Percentiles rank a stretch among this genome's conserved stretches.
Conservation (phyloP, 2,329 filamentous ascomycete species). For the Sporothrix schenckii region DNA sequence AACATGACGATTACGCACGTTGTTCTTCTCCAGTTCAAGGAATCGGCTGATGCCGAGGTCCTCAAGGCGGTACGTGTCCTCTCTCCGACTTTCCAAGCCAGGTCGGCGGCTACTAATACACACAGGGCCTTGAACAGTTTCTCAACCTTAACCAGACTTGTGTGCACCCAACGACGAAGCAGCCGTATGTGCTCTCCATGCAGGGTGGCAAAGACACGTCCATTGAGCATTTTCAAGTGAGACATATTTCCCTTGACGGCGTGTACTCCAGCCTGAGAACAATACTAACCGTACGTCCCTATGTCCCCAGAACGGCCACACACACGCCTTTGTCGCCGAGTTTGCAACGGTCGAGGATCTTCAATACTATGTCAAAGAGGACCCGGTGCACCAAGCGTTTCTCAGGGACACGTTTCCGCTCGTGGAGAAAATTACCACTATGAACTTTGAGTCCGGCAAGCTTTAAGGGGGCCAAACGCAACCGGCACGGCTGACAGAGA, state of each 20-base stretch:
- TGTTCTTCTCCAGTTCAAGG: slow-evolving; percentile 34
- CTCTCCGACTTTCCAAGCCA: no score
- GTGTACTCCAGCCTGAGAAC: no score
- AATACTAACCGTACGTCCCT: no score
- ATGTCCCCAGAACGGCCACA: slow-evolving; percentile 51
- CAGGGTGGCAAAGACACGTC: slow-evolving; percentile 66
- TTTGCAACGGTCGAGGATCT: slow-evolving; percentile 66
- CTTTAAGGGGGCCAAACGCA: slow-evolving; percentile 34
- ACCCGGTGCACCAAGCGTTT: slow-evolving; percentile 66
- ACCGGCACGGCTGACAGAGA: no score
- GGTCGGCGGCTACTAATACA: not conserved
- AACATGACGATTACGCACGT: slow-evolving; percentile 32
- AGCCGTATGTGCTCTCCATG: slow-evolving; percentile 62
- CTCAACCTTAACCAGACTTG: slow-evolving; percentile 62
- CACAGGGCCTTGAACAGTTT: slow-evolving; percentile 42
- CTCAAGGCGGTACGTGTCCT: slow-evolving; percentile 4
- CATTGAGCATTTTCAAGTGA: slow-evolving; percentile 50
- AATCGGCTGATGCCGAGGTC: not conserved
- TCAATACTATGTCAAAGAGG: slow-evolving; percentile 67
- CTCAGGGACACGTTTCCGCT: slow-evolving; percentile 53
- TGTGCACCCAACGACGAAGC: slow-evolving; percentile 60
- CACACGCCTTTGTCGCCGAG: slow-evolving; percentile 70
- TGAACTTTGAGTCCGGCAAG: slow-evolving; percentile 62
- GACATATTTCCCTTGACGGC: no score
- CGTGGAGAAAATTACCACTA: slow-evolving; percentile 57